Evolutionary conservation across 331 rosid genomes (phyloP).

Genomic region (Malus hybrid): DNA sequence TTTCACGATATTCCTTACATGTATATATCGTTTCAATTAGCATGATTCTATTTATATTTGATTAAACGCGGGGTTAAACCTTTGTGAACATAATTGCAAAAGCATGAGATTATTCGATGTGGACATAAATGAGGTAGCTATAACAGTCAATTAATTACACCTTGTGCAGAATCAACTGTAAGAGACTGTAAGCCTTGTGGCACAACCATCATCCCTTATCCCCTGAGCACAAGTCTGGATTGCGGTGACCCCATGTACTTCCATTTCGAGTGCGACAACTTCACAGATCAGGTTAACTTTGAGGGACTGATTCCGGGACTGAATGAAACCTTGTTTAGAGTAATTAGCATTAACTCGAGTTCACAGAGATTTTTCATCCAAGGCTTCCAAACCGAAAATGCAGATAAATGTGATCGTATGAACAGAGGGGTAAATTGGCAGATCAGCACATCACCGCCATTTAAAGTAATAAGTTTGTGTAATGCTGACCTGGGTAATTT

Average conservation of each 20-base stretch:
- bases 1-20: no score
- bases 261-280: constrained; percentile 20
- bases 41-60: no score
- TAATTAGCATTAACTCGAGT: neutral
- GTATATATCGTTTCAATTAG: no score
- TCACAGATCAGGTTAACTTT: constrained; percentile 9
- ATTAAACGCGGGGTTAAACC: no score
- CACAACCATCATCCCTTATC: constrained; percentile 36
- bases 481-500: neutral
- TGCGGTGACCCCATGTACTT: constrained; percentile 46
- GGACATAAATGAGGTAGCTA: no score
- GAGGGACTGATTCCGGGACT: neutral
- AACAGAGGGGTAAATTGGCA: fast-evolving
- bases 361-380: constrained; percentile 4
- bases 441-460: no score
- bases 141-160: no score
- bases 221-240: constrained; percentile 26
- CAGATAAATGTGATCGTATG: neutral
- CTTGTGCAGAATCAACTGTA: constrained; percentile 26
- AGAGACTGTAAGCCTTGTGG: constrained; percentile 42
- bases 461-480: fast-evolving
- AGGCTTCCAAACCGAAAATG: fast-evolving
- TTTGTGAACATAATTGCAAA: no score
- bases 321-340: neutral
- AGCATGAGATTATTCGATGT: no score